Evolutionary conservation across 2,329 filamentous ascomycete species (phyloP), one percentile per base, ranked within the genome.

Genomic region (Raffaelea deltoideospora): DNA sequence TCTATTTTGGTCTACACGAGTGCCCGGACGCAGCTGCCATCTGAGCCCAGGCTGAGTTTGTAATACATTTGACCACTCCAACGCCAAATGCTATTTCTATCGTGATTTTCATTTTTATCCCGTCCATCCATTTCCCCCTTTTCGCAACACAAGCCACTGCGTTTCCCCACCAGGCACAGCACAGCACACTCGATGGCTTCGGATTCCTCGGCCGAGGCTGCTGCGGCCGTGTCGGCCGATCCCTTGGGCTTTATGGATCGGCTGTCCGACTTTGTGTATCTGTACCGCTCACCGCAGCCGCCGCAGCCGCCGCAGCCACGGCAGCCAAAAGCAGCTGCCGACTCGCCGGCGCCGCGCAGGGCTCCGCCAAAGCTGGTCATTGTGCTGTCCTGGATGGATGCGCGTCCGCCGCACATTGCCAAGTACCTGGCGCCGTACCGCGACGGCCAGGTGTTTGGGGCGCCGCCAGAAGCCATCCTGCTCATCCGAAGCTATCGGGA

Each of bases 381-480:
- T 19, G 34, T 71, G 26, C 57, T 61, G 26, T 53, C 59, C 8
- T 72, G 68, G 67, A 66, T 69, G 58, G 61, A 58, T 31, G 66
- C 67, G 10, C 56, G 49, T n/a, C 60, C 67, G 28, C 48, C 50
- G 7, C 65, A 71, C 47, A 61, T 71, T 31, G 57, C 58, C 43
- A 72, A 72, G 45, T 72, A 71, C 47, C 55, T 65, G 21, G 46
- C 54, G 4, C 52, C 54, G 20, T 61, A 70, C 48, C 63, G 62
- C 42, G 37, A 39, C 31, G 40, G 43, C 15, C 29, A 26, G 2
- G 37, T 42, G n/a, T 41, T 41, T 26, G 33, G 17, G 14, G 39
- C 45, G 5, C 47, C 60, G 48, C 65, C 66, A 2, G 48, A 49
- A 5, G 55, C 66, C 4, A 61, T 72, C 35, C 52, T 72, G 22